These are phyloP conservation scores for Apiospora rasikravindrae DNA, from an alignment of 2,329 filamentous ascomycete genomes.

Conservation along the genomic window DNA sequence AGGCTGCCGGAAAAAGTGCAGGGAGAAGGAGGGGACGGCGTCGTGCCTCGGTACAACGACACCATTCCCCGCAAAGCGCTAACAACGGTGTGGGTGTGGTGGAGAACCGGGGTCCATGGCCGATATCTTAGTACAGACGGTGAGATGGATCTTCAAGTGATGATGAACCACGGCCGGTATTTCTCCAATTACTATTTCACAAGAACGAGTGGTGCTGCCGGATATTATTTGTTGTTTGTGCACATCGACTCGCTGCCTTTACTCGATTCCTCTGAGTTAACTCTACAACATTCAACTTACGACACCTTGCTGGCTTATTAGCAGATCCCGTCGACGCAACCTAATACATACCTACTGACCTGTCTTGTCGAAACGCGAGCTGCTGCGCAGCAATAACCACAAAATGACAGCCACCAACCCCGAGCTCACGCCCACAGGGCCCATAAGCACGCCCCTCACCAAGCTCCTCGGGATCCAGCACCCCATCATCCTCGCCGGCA, in stretches of 20 bases:
- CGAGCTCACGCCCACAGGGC: conserved; percentile 29
- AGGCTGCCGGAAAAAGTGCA: neutral
- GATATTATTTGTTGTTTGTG: neutral
- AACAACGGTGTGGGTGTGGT: neutral
- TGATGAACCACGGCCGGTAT: neutral
- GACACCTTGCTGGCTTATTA: neutral
- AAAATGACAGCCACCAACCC: conserved; percentile 23
- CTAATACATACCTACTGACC: neutral
- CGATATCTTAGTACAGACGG: neutral
- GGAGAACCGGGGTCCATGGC: conserved; percentile 8
- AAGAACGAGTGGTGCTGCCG: neutral
- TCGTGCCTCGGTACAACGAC: neutral
- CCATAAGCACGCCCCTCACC: conserved; percentile 79
- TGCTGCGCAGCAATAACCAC: neutral
- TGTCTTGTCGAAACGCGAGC: neutral
- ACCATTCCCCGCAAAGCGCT: conserved; percentile 8
- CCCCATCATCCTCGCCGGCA: conserved; percentile 90
- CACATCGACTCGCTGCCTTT: neutral
- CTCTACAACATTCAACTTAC: neutral
- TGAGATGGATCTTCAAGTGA: neutral
- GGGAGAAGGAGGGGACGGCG: neutral
- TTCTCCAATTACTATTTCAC: neutral
- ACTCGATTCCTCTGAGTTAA: neutral
- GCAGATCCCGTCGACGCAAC: neutral
- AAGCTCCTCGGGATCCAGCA: conserved; percentile 82